Conservation (phyloP, 768 basidiomycete genomes). For the Candolleomyces eurysporus region DNA sequence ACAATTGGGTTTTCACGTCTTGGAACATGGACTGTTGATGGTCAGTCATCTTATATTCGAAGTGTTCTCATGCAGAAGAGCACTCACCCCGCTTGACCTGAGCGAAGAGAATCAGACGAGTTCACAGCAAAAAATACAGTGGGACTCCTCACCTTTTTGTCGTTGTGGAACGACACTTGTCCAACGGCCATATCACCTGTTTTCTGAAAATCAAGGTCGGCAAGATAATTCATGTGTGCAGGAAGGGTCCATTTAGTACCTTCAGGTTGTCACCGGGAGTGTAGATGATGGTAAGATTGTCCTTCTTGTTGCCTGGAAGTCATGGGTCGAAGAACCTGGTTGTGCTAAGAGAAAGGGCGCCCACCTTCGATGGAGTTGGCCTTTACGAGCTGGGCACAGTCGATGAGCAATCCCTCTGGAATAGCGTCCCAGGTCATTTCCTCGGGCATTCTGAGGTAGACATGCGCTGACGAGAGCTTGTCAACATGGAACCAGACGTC, state of each 20-base stretch:
- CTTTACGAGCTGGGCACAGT: conserved; percentile 95
- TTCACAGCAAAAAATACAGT: neutral
- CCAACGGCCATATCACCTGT: conserved; percentile 97
- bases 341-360: neutral
- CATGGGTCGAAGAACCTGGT: neutral
- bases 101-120: neutral
- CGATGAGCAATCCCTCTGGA: conserved; percentile 71
- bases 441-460: conserved; percentile 88
- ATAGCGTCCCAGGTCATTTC: conserved; percentile 88
- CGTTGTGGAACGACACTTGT: conserved; percentile 91
- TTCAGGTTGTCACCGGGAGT: conserved; percentile 92
- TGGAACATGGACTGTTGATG: conserved; percentile 61
- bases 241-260: conserved; percentile 38
- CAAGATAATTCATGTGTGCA: neutral
- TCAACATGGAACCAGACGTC: conserved; percentile 98
- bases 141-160: conserved; percentile 62
- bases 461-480: conserved; percentile 94
- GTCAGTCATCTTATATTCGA: conserved; percentile 1
- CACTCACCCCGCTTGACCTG: conserved; percentile 77
- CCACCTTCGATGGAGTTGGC: conserved; percentile 95
- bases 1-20: conserved; percentile 87
- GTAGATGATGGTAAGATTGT: conserved; percentile 90
- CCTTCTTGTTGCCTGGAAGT: conserved; percentile 84
- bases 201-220: conserved; percentile 56
- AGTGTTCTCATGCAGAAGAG: neutral